Conservation (phyloP, 2,329 filamentous ascomycete species). For the Ophiobolus disseminans region DNA sequence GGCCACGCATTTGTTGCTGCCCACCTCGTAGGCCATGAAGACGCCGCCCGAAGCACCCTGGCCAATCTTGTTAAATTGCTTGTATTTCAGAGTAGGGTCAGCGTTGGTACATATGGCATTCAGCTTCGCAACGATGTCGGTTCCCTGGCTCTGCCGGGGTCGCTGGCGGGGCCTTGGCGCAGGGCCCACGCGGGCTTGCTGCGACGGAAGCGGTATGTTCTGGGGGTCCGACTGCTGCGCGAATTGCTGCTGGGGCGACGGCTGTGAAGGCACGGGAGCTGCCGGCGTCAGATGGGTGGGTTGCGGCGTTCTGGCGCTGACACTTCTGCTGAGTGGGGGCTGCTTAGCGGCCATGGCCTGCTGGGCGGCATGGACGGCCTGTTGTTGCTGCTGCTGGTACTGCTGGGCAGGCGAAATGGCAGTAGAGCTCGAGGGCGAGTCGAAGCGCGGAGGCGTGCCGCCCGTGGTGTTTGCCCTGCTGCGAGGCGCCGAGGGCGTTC, state of each 20-base stretch:
- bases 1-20: constrained; percentile 85
- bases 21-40: constrained; percentile 86
- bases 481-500: constrained; percentile 46
- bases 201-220: constrained; percentile 56
- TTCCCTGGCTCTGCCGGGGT: constrained; percentile 76
- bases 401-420: constrained; percentile 53
- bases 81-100: constrained; percentile 87
- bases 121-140: constrained; percentile 83
- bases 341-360: constrained; percentile 73
- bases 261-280: constrained; percentile 53
- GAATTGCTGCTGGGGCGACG: constrained; percentile 60
- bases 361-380: constrained; percentile 79
- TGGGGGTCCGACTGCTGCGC: constrained; percentile 50
- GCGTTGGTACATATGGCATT: constrained; percentile 89
- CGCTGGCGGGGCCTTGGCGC: constrained; percentile 76
- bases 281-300: constrained; percentile 38
- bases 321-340: constrained; percentile 71
- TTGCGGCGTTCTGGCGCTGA: constrained; percentile 68
- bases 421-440: constrained; percentile 56
- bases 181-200: constrained; percentile 60
- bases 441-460: constrained; percentile 43
- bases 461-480: constrained; percentile 55
- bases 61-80: constrained; percentile 90
- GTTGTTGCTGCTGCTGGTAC: constrained; percentile 82
- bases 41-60: constrained; percentile 97